Evolutionary conservation across 2,329 filamentous ascomycete genomes (phyloP), one percentile per base, ranked within the genome.

Genomic region (Ophiostoma montium): DNA sequence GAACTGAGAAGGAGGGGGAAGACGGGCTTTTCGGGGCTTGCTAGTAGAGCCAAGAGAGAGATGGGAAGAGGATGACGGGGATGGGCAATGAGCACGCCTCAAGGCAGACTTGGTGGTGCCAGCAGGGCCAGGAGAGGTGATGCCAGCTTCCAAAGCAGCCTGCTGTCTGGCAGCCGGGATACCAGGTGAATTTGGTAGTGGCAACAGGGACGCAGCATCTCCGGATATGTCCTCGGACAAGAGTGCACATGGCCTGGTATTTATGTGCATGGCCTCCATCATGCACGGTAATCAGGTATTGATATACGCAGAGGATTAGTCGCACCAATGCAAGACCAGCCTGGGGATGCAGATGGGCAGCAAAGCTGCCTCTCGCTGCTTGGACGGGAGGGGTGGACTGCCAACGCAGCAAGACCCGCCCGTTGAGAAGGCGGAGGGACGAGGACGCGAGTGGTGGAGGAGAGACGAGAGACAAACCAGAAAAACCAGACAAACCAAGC

Each of bases 271-370:
- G 23, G 39, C 23, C 21, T 42, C 39, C 39, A 42, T 42, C 23
- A 42, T 42, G 39, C 39, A 42, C 39, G 15, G 39, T 16, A 31
- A 42, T 42, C 39, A 31, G 39, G 35, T 38, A 38, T 38, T 5
- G n/a, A 38, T 38, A 38, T 38, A 38, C 11, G 7, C 2, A 38
- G 9, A 18, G 35, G 19, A 19, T 2, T 21, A 21, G 39, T 53
- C 48, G 54, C 54, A 57, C 56, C 53, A 53, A 57, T 56, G 43
- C 43, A 46, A 46, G 31, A 18, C 31, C 43, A 46, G 43, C 27
- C 8, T 44, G 27, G 21, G 35, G 33, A 46, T 27, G 19, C 42
- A 33, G 30, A 33, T 13, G 27, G n/a, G 42, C 27, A 30, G 18
- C 42, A 19, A 31, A n/a, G 39, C 39, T 16, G 42, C 27, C 10